These are phyloP conservation scores for Globisporangium middletonii DNA, from an alignment of 352 stramenopile species.

Conservation along the genomic window DNA sequence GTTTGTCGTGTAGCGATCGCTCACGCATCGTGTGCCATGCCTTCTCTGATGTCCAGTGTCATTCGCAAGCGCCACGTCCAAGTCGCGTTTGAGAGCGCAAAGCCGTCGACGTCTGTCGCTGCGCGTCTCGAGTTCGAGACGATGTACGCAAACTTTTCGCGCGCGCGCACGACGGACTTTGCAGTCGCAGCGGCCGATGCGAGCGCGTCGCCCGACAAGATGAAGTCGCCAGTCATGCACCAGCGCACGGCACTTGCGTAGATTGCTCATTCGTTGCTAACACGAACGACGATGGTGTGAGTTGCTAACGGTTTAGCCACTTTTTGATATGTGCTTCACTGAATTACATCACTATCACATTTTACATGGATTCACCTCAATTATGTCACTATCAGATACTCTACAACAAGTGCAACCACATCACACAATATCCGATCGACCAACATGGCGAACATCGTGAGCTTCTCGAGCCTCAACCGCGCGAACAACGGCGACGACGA, in stretches of 20 bases:
- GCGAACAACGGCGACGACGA: conserved; percentile 23
- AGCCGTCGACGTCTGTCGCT: conserved; percentile 61
- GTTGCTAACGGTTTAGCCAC: neutral
- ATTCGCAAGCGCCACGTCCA: conserved; percentile 58
- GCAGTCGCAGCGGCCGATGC: conserved; percentile 45
- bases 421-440: neutral
- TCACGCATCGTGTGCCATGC: neutral
- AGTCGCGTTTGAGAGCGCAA: conserved; percentile 52
- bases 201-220: conserved; percentile 30
- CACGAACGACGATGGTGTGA: neutral
- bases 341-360: neutral
- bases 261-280: neutral
- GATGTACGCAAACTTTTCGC: conserved; percentile 67
- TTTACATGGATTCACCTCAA: neutral
- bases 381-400: neutral
- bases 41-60: conserved; percentile 17
- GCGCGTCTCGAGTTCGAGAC: conserved; percentile 57
- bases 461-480: conserved; percentile 65
- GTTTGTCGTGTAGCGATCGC: neutral
- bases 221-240: conserved; percentile 53
- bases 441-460: conserved; percentile 77
- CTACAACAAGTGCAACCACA: conserved; percentile 1
- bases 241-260: conserved; percentile 68
- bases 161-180: conserved; percentile 67
- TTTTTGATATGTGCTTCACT: neutral